Evolutionary conservation across 257 asterid genomes (phyloP), one percentile per base, ranked within the genome.

Genomic region (Solanum phureja): DNA sequence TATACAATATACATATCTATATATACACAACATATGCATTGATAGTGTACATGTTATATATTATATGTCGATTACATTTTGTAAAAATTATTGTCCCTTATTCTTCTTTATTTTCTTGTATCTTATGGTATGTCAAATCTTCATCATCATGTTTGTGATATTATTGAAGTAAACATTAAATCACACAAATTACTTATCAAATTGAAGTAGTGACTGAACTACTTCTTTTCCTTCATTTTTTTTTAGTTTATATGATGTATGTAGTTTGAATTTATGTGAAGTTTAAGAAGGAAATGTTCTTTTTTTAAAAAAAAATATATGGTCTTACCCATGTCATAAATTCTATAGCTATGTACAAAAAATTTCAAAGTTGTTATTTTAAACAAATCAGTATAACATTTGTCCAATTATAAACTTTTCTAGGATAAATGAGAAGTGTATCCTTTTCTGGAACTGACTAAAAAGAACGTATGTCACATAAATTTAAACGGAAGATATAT

Each of bases 401-500:
- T 68, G 3, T 68, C 1, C 8, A 29, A 10, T 29, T 64, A 13
- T 68, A 12, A 68, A 7, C 14, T 68, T 66, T 64, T 11, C 34
- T 66, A 29, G 0, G 23, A 1, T 69, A 69, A 29, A 6, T 12
- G 38, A 69, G 38, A 29, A 69, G 11, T 14, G 23, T 69, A 69
- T 69, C 3, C 5, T 14, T 2, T 6, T 12, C 0, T 13, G 0
- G 7, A 13, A 13, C 7, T 0, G 19, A 46, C 7, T 46, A 46
- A 4, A 46, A 46, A 44, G 16, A 44, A 44, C 12, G 10, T 2
- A 11, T 27, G 21, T 12, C 21, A 12, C 8, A 68, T 69, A 29
- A 6, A 29, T 29, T 29, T 2, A 69, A 29, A 6, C 1, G 5
- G 2, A 29, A 3, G 23, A 29, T 68, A 68, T 12, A 68, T 27